These are phyloP conservation scores for Penicillium paxilli DNA, from an alignment of 495 filamentous ascomycete species.

Conservation along the genomic window DNA sequence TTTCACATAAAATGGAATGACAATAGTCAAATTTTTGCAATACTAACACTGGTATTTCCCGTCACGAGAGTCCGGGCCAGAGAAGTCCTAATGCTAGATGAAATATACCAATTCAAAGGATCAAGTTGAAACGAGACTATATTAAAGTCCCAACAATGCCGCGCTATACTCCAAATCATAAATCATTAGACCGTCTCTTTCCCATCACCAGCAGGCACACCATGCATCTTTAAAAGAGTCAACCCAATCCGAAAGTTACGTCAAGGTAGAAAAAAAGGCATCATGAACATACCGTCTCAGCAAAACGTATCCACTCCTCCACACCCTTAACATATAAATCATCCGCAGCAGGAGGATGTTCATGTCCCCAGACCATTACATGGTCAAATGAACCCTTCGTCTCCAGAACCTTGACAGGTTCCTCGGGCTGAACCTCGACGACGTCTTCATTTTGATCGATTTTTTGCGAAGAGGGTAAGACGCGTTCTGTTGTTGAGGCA, in stretches of 20 bases:
- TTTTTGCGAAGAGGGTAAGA: conserved; percentile 23
- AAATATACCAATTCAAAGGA: too few relatives aligned
- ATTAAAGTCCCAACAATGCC: too few relatives aligned
- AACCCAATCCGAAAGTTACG: not conserved
- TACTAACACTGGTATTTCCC: too few relatives aligned
- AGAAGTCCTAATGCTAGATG: too few relatives aligned
- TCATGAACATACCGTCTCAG: conserved; percentile 57
- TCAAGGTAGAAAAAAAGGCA: not conserved
- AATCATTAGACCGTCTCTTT: not conserved
- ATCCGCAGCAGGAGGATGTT: conserved; percentile 64
- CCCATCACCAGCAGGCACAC: not conserved
- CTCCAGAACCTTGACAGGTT: conserved; percentile 60
- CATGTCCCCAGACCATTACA: conserved; percentile 83
- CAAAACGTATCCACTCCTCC: conserved; percentile 83
- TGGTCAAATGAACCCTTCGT: conserved; percentile 71
- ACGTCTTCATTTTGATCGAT: conserved; percentile 47
- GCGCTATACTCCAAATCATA: too few relatives aligned
- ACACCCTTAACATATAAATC: conserved; percentile 68
- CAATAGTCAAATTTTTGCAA: too few relatives aligned
- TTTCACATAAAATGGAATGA: too few relatives aligned
- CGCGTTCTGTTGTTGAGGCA: conserved; percentile 37
- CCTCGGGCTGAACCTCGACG: conserved; percentile 36
- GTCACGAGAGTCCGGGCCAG: too few relatives aligned
- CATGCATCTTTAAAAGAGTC: not conserved
- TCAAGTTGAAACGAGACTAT: too few relatives aligned